phyloP scores from a whole-genome alignment of 176 grass and related monocot genomes.

The Triticum timopheevii region DNA sequence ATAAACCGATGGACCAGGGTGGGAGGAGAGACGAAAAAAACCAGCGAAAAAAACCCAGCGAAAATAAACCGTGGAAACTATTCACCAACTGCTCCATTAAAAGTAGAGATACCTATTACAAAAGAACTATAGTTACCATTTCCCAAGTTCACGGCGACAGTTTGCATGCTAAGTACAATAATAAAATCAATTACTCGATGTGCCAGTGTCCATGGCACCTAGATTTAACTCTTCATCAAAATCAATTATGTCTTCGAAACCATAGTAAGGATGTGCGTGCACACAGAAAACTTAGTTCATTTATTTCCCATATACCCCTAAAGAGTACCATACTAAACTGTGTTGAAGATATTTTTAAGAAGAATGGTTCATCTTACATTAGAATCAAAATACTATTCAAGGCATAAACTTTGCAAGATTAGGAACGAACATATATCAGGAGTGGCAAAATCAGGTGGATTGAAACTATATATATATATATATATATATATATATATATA shows the following conservation, averaged over 20 bases:
- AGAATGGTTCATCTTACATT: background rate
- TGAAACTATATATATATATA: no score
- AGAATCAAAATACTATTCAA: background rate
- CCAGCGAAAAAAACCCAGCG: no score
- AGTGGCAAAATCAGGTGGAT: no score
- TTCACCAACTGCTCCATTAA: no score
- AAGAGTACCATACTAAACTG: background rate
- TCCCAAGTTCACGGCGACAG: background rate
- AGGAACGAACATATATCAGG: background rate
- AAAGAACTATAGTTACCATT: background rate
- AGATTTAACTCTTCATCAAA: constrained; percentile 94
- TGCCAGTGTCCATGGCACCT: constrained; percentile 70
- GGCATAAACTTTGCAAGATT: background rate
- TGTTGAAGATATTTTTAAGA: background rate
- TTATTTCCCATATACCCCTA: background rate
- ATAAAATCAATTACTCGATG: constrained; percentile 36
- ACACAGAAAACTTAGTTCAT: background rate
- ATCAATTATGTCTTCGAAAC: constrained; percentile 85
- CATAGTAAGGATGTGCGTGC: constrained; percentile 79
- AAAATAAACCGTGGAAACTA: no score
- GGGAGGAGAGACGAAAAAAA: no score
- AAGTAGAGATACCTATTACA: no score
- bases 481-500: no score
- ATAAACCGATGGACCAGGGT: no score
- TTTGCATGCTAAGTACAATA: background rate